Percentiles rank a stretch among this genome's conserved stretches.
These are phyloP conservation scores for Malus hybrid DNA, from an alignment of 331 rosid species.

Conservation along the genomic window DNA sequence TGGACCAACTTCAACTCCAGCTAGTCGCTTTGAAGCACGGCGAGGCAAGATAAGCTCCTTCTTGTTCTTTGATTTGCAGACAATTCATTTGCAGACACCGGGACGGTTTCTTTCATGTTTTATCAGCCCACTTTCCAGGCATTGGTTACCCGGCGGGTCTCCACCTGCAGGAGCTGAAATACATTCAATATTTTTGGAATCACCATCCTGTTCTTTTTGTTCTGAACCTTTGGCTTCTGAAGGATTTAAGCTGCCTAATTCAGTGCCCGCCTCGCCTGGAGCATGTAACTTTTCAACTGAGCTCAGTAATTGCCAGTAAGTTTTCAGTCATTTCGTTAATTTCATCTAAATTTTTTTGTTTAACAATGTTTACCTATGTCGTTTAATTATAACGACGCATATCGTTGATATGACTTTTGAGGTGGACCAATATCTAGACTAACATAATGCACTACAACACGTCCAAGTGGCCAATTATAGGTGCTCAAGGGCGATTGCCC, in stretches of 20 bases:
- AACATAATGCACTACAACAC: too few species aligned
- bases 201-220: constrained; percentile 26
- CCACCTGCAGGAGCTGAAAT: constrained; percentile 18
- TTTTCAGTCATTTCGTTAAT: too few species aligned
- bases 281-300: neutral
- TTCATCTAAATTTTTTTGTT: too few species aligned
- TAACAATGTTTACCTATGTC: too few species aligned
- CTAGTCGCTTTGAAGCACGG: constrained; percentile 84
- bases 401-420: too few species aligned
- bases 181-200: constrained; percentile 18
- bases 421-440: too few species aligned
- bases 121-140: constrained; percentile 16
- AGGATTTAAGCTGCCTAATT: constrained; percentile 7
- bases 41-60: constrained; percentile 51
- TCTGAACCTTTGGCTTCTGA: constrained; percentile 9
- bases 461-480: too few species aligned
- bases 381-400: too few species aligned
- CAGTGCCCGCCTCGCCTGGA: constrained; percentile 10
- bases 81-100: neutral
- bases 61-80: constrained; percentile 30
- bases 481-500: too few species aligned
- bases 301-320: too few species aligned
- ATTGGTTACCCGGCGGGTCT: constrained; percentile 16
- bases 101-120: constrained; percentile 15
- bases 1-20: constrained; percentile 66